Evolutionary conservation across 495 filamentous ascomycete species (phyloP).

Genomic region (Acidomyces sp.): DNA sequence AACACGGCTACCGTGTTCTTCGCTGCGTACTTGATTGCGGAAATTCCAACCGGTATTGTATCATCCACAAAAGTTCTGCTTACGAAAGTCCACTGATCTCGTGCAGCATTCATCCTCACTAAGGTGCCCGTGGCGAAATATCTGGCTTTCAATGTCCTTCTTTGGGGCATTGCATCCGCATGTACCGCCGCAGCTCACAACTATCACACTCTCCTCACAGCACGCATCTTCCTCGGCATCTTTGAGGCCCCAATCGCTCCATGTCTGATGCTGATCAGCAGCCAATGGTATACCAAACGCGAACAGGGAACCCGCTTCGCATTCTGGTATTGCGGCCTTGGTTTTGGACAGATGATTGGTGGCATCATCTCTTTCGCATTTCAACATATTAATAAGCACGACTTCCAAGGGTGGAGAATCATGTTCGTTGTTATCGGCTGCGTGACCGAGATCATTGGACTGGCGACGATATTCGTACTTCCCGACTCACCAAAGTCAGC

Average conservation of each 20-base stretch:
- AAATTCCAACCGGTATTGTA: not conserved
- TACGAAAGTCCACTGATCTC: not conserved
- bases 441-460: constrained; percentile 40
- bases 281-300: constrained; percentile 49
- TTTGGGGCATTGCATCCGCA: constrained; percentile 41
- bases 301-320: constrained; percentile 51
- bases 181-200: constrained; percentile 41
- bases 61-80: not conserved
- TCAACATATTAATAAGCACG: constrained; percentile 37
- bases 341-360: constrained; percentile 49
- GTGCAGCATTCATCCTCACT: not conserved
- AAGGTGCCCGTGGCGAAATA: not conserved
- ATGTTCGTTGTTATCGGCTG: constrained; percentile 52
- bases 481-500: constrained; percentile 38
- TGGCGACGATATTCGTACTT: constrained; percentile 27
- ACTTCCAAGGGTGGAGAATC: constrained; percentile 44
- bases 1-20: not conserved
- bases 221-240: constrained; percentile 48
- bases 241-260: constrained; percentile 54
- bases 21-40: not conserved
- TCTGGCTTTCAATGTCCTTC: constrained; percentile 14
- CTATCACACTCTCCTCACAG: constrained; percentile 33
- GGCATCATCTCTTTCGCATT: constrained; percentile 48
- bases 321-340: constrained; percentile 54
- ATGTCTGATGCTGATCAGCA: constrained; percentile 41